A percentile compares a stretch with the other conserved stretches of the same genome.
Evolutionary conservation across 2,329 filamentous ascomycete species (phyloP).

Genomic region (Colletotrichum euphorbiae): DNA sequence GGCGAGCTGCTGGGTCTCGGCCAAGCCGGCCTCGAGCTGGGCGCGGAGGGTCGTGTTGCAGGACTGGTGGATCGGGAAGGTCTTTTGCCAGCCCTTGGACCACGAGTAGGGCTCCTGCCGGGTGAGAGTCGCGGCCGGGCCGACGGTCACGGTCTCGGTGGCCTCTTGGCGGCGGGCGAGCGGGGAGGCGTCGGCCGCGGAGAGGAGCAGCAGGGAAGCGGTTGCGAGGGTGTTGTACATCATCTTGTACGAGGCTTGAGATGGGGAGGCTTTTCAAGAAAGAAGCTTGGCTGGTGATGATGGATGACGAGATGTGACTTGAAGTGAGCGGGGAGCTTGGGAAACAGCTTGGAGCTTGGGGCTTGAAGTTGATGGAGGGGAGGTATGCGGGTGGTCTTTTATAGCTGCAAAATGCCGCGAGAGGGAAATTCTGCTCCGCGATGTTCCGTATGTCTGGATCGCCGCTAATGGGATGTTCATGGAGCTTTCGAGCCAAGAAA

Average conservation of each 20-base stretch:
- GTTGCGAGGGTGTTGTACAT: conserved; percentile 32
- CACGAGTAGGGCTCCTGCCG: conserved; percentile 46
- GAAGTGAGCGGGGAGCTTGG: conserved; percentile 6
- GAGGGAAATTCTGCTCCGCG: neutral
- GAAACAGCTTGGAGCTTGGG: conserved; percentile 22
- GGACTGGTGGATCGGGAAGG: conserved; percentile 69
- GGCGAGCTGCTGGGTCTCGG: conserved; percentile 69
- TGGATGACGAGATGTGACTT: neutral
- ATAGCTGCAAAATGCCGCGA: conserved; percentile 29
- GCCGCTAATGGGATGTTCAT: neutral
- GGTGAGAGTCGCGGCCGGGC: conserved; percentile 40
- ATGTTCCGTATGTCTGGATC: neutral
- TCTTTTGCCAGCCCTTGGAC: conserved; percentile 48
- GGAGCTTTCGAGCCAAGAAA: conserved; percentile 26
- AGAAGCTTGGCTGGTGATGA: conserved; percentile 6
- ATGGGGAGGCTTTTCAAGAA: neutral
- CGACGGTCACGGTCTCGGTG: conserved; percentile 41
- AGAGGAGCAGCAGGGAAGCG: conserved; percentile 43
- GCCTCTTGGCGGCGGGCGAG: conserved; percentile 43
- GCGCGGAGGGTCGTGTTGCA: conserved; percentile 72
- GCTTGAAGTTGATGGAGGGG: neutral
- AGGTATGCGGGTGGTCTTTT: conserved; percentile 21
- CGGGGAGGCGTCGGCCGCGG: conserved; percentile 44
- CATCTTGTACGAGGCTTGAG: conserved; percentile 17
- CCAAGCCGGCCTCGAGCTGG: conserved; percentile 67